Evolutionary conservation across 768 basidiomycete genomes (phyloP).

Genomic region (Roridomyces roridus): DNA sequence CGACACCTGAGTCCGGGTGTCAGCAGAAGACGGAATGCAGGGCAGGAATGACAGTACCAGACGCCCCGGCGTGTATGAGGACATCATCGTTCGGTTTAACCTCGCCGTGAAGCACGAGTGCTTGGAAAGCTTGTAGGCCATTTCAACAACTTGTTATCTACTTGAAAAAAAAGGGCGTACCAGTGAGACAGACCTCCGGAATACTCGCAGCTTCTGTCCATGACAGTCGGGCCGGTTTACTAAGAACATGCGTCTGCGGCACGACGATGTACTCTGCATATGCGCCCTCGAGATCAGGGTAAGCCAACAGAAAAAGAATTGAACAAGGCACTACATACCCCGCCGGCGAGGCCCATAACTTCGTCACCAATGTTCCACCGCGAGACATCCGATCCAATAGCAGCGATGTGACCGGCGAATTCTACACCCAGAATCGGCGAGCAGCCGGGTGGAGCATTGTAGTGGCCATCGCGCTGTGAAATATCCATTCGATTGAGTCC

Average conservation of each 20-base stretch:
- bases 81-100: constrained; percentile 75
- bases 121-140: constrained; percentile 48
- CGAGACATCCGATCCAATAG: constrained; percentile 56
- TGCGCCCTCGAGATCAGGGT: constrained; percentile 64
- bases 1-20: constrained; percentile 56
- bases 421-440: constrained; percentile 86
- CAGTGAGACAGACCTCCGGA: constrained; percentile 89
- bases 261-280: constrained; percentile 88
- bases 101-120: constrained; percentile 66
- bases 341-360: constrained; percentile 80
- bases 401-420: constrained; percentile 73
- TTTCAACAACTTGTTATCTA: background rate
- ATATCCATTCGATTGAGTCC: constrained; percentile 93
- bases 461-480: constrained; percentile 70
- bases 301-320: background rate
- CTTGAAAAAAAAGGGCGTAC: constrained; percentile 38
- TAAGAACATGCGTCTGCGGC: constrained; percentile 67
- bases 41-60: constrained; percentile 41
- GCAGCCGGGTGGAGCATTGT: constrained; percentile 79
- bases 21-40: background rate
- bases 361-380: constrained; percentile 70
- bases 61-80: constrained; percentile 90
- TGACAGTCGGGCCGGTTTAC: constrained; percentile 75
- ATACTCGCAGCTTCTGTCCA: constrained; percentile 89
- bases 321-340: constrained; percentile 56